Base-by-base conservation (phyloP, 2,329 filamentous ascomycete species). In the Chrysoporthe deuterocubensis region DNA sequence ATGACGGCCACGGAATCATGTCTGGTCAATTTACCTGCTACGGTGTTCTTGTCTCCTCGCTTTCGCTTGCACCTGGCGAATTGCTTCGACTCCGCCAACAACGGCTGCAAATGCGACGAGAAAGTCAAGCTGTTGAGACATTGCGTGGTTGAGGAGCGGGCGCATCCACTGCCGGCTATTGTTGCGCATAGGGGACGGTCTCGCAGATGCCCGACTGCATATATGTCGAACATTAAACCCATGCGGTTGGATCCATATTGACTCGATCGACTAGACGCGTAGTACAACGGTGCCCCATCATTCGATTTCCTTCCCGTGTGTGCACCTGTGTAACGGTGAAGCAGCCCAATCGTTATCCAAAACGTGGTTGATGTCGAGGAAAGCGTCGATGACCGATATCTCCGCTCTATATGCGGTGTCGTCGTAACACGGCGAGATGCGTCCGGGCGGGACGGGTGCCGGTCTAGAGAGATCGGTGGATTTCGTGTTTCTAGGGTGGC, bases 11-110 rank as follows among this genome's bases (percentile, higher is more conserved):
- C 32, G 26, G 32, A 21, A 16, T 34, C 21, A 26, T 26, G 26
- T 32, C n/a, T 3, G 26, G 26, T 14, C 0, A 5, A 5, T 32
- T 34, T 13, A 57, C 54, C 54, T 77, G 69, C 77, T 79, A 64
- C 82, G 79, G 70, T 84, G 82, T 67, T 84, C 82, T 70, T 84
- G 81, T 56, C 78, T 78, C 54, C 78, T 80, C 4, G 78, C 75
- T 70, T 81, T 82, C n/a, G 79, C 76, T 72, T 84, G 82, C 9
- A 81, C 81, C 48, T 82, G 78, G 56, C 81, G 76, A 67, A 84
- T 82, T 18, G 80, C 82, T 72, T 84, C 82, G 26, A 81, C 78
- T 0, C 81, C 78, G 68, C 82, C 82, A 67, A 82, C 77, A 67
- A 83, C 81, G 32, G 82, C 79, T 52, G 78, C 78, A 66, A 82